A percentile compares a stretch with the other conserved stretches of the same genome.
phyloP scores from a whole-genome alignment of 1,284 basidiomycete genomes.

The Chalciporus sp. region DNA sequence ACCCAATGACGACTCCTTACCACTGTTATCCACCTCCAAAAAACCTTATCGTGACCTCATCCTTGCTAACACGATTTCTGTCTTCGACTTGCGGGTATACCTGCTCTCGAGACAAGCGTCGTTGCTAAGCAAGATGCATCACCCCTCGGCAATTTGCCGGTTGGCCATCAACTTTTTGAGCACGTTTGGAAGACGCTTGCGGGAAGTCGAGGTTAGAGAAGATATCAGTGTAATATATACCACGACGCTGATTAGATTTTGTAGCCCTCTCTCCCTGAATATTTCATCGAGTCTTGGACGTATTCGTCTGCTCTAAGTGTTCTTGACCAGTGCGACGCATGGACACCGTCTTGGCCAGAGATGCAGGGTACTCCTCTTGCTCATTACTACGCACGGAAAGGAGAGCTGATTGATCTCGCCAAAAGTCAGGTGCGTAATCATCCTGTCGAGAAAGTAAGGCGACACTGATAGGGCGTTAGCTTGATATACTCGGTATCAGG shows the following conservation, averaged over 20 bases:
- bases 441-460: background rate
- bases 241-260: conserved; percentile 18
- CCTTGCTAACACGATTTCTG: conserved; percentile 86
- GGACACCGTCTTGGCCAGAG: conserved; percentile 53
- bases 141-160: conserved; percentile 66
- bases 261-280: conserved; percentile 69
- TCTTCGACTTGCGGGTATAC: conserved; percentile 95
- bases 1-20: conserved; percentile 79
- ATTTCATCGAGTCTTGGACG: conserved; percentile 93
- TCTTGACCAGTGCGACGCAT: conserved; percentile 82
- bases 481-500: conserved; percentile 80
- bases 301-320: conserved; percentile 90
- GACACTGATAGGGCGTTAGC: conserved; percentile 44
- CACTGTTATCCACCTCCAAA: conserved; percentile 77
- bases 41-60: conserved; percentile 92
- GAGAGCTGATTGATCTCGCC: conserved; percentile 82
- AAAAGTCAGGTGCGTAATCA: conserved; percentile 65
- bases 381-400: conserved; percentile 71
- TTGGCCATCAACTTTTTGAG: conserved; percentile 76
- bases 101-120: conserved; percentile 86
- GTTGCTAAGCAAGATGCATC: conserved; percentile 74
- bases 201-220: conserved; percentile 69
- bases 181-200: conserved; percentile 78
- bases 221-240: background rate
- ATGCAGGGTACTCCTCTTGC: conserved; percentile 47